phyloP scores from a whole-genome alignment of 2,329 filamentous ascomycete genomes.

The Aspergillus thermomutatus region DNA sequence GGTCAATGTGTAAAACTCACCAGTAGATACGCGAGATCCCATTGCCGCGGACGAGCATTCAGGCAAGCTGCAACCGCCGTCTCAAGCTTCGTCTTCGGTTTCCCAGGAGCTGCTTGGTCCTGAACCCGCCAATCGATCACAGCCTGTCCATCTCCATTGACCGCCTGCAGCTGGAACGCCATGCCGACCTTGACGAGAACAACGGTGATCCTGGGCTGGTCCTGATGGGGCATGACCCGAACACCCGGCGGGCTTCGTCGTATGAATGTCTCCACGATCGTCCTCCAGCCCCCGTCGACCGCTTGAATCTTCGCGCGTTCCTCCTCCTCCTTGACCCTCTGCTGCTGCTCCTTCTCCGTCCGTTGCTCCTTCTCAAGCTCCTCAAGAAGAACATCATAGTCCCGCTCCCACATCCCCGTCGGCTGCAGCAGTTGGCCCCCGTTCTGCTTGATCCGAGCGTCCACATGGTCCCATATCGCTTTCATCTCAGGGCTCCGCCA shows the following conservation, averaged over 20 bases:
- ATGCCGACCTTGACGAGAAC: slow-evolving; percentile 33
- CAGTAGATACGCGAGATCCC: slow-evolving; percentile 39
- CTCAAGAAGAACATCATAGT: slow-evolving; percentile 37
- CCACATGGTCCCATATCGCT: slow-evolving; percentile 36
- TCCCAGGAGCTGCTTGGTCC: slow-evolving; percentile 21
- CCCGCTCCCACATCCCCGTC: slow-evolving; percentile 38
- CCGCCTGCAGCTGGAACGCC: slow-evolving; percentile 30
- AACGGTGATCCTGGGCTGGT: slow-evolving; percentile 24
- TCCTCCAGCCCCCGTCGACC: slow-evolving; percentile 31
- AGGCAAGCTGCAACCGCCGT: slow-evolving; percentile 32
- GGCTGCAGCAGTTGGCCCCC: slow-evolving; percentile 36
- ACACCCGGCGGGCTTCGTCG: slow-evolving; percentile 27
- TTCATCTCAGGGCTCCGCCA: slow-evolving; percentile 42
- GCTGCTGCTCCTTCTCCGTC: slow-evolving; percentile 21
- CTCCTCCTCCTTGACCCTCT: slow-evolving; percentile 25
- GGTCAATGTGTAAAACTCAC: slow-evolving; percentile 21
- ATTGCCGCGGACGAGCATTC: slow-evolving; percentile 34
- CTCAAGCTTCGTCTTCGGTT: slow-evolving; percentile 32
- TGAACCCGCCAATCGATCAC: slow-evolving; percentile 34
- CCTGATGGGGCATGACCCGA: slow-evolving; percentile 23
- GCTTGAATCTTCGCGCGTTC: slow-evolving; percentile 27
- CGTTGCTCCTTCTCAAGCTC: slow-evolving; percentile 29
- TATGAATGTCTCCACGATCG: slow-evolving; percentile 30
- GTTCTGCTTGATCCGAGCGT: slow-evolving; percentile 35
- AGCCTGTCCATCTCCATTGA: slow-evolving; percentile 15